These are phyloP conservation scores for Nannochloropsis oceanica DNA, from an alignment of 108 stramenopile genomes.

Conservation along the genomic window DNA sequence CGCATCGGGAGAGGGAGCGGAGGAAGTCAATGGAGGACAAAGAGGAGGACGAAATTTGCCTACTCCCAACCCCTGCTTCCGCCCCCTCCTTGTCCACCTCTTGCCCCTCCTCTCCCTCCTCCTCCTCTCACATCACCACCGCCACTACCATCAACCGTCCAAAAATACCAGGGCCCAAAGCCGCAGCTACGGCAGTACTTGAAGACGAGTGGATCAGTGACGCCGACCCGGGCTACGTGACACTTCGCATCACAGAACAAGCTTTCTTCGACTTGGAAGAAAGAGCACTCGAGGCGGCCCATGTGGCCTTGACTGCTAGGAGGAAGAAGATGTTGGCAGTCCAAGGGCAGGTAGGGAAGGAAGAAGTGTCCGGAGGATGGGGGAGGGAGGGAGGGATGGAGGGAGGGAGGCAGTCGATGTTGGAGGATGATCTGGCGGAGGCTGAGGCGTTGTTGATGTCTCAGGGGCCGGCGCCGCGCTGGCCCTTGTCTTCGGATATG, in stretches of 20 bases:
- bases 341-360: neutral
- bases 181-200: neutral
- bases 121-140: neutral
- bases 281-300: neutral
- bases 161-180: too few relatives aligned
- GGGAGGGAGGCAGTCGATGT: neutral
- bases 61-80: neutral
- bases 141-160: too few relatives aligned
- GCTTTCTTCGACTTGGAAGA: slow-evolving; percentile 16
- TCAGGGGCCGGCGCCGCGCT: neutral
- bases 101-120: neutral
- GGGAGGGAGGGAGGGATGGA: neutral
- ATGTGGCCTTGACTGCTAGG: neutral
- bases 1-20: neutral
- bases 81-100: neutral
- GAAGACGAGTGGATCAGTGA: neutral
- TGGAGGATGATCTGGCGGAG: neutral
- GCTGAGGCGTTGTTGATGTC: neutral
- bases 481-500: neutral
- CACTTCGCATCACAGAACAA: neutral
- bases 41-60: neutral
- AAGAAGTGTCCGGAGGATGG: neutral
- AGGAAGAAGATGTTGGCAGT: neutral
- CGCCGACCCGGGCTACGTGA: neutral
- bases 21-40: neutral